phyloP scores from a whole-genome alignment of 106 monocot genomes.

The Dendrobium officinale region DNA sequence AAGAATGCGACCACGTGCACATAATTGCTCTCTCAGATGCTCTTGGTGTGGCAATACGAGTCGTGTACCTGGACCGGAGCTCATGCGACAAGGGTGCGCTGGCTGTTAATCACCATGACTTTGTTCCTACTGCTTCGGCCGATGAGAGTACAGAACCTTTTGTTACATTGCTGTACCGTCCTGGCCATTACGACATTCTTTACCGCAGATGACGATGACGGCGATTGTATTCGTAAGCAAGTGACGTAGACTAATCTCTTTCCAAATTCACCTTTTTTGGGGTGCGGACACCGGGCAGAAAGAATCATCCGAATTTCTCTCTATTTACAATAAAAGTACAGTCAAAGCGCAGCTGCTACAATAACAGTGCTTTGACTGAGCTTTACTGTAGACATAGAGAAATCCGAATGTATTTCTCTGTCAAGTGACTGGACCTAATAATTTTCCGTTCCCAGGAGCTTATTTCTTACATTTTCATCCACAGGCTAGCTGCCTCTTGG shows the following conservation, averaged over 20 bases:
- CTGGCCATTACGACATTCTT: constrained; percentile 96
- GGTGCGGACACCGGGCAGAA: no score
- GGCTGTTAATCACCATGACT: constrained; percentile 78
- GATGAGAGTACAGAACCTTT: constrained; percentile 20
- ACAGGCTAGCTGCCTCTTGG: neutral
- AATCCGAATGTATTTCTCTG: no score
- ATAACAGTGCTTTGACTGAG: no score
- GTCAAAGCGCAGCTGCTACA: no score
- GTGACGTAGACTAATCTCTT: neutral
- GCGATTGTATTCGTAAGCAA: neutral
- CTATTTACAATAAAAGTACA: no score
- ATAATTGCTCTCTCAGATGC: constrained; percentile 82
- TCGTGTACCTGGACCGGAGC: constrained; percentile 79
- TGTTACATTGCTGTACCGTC: constrained; percentile 81
- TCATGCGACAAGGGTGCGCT: constrained; percentile 33
- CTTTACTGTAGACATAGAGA: no score
- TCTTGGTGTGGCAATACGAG: constrained; percentile 72
- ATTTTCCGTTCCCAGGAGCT: neutral
- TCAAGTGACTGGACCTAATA: no score
- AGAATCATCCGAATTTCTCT: no score
- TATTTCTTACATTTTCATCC: neutral
- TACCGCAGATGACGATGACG: constrained; percentile 52
- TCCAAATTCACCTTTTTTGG: neutral
- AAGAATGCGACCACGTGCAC: constrained; percentile 92
- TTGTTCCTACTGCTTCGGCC: constrained; percentile 30